Base-by-base conservation (phyloP, 225 moss, liverwort and hornwort species). In the Sphagnum contortum region DNA sequence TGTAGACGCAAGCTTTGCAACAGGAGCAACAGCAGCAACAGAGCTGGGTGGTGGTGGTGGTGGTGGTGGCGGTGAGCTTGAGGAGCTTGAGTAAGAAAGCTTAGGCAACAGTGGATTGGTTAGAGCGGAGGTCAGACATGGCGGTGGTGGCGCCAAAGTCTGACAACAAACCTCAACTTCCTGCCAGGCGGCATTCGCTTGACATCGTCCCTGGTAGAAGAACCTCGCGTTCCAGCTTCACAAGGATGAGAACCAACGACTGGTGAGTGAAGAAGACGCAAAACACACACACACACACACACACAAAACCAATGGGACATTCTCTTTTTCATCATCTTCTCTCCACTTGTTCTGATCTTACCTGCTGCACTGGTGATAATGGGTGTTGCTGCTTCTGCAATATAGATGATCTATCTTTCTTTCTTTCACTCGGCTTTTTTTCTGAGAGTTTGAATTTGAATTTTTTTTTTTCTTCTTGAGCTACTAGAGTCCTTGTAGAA, bases 191-290 rank as follows among this genome's bases (percentile, higher is more conserved):
- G 66, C 29, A 29, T 65, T 84, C 84, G 7, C 77, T 84, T 9
- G 84, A 84, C 13, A 84, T 84, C 51, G 85, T 85, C 0, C 71
- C 85, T 47, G 81, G 81, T 61, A 78, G 84, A 70, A 73, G 87
- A 63, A 78, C 87, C 54, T 92, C 90, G 58, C 88, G 96, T 60
- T 85, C 92, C 60, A 92, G 92, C 80, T 92, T 98, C 76, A 85
- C 88, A 5, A 89, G 88, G 92, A 98, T 92, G 75, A 86, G 96
- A 70, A 92, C 96, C n/a, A 98, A 90, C 69, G 96, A 98, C 59
- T 98, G 96, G 96, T 98, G 74, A 52, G 54, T 53, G 51, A 57
- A 50, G 29, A 29, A 29, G 29, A 29, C 29, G 29, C 29, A 29
- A 29, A 29, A 29, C 29, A 29, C 29, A 29, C 1, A 29, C 29